phyloP scores from a whole-genome alignment of 1,139 yeast genomes.

The Hyphopichia buzzinii region DNA sequence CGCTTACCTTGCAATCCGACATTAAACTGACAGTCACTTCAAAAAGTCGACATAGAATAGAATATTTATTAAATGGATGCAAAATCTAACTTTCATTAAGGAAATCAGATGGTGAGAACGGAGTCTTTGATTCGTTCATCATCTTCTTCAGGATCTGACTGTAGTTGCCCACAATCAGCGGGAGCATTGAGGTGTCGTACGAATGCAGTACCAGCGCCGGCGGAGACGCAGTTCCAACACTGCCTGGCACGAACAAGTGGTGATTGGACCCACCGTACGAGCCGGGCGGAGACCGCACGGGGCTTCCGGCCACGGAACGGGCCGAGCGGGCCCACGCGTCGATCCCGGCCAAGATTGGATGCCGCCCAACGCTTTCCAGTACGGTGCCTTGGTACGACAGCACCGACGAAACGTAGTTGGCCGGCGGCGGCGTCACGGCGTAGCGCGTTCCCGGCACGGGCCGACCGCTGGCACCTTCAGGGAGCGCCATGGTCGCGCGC shows the following conservation, averaged over 20 bases:
- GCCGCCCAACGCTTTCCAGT: not conserved
- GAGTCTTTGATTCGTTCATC: constrained; percentile 34
- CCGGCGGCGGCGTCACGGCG: constrained; percentile 20
- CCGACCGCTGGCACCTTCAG: not conserved
- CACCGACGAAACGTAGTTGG: constrained; percentile 24
- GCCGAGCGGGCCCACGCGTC: not conserved
- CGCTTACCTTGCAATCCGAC: no score
- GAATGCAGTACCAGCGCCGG: constrained; percentile 4
- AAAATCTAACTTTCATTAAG: constrained; percentile 37
- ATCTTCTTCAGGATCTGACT: constrained; percentile 38
- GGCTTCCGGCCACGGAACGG: not conserved
- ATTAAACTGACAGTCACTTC: no score
- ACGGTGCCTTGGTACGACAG: constrained; percentile 1
- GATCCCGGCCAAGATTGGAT: not conserved
- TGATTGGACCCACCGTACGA: constrained; percentile 4
- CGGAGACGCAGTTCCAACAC: constrained; percentile 12
- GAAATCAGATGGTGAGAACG: constrained; percentile 46
- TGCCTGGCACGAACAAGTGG: not conserved
- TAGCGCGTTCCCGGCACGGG: not conserved
- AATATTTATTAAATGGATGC: constrained; percentile 23
- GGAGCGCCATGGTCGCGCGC: no score
- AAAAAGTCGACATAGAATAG: no score
- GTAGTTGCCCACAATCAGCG: constrained; percentile 41
- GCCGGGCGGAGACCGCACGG: constrained; percentile 5
- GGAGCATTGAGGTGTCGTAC: constrained; percentile 35